Percentiles rank a stretch among this genome's conserved stretches.
Evolutionary conservation across 306 rosid genomes (phyloP).

Genomic region (Prinsepia uniflora): DNA sequence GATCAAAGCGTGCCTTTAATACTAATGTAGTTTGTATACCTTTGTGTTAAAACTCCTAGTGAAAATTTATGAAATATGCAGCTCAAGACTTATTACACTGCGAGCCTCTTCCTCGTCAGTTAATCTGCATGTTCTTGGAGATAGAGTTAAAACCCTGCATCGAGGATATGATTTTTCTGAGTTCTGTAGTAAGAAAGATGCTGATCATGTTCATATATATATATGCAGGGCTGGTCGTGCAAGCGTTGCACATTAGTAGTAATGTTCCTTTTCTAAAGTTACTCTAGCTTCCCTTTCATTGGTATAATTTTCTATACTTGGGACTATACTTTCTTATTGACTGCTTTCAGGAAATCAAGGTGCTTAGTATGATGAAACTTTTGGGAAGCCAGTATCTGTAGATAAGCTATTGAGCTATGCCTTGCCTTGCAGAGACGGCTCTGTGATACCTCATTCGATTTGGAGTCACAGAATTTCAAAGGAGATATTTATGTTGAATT

Average conservation of each 20-base stretch:
- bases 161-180: conserved; percentile 90
- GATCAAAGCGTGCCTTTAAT: neutral
- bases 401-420: conserved; percentile 52
- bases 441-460: no score
- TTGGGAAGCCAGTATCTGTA: conserved; percentile 92
- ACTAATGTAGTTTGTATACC: neutral
- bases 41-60: neutral
- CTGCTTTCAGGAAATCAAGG: conserved; percentile 72
- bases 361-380: conserved; percentile 88
- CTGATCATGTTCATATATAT: conserved; percentile 43
- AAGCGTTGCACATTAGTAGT: conserved; percentile 11
- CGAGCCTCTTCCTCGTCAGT: conserved; percentile 30
- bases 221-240: conserved; percentile 13
- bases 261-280: neutral
- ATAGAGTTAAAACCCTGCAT: conserved; percentile 73
- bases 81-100: neutral
- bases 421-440: neutral
- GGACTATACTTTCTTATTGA: neutral
- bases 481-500: no score
- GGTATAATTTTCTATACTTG: neutral
- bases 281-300: neutral
- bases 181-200: conserved; percentile 76
- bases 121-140: conserved; percentile 68
- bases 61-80: neutral
- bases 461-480: no score